These are phyloP conservation scores for Didymella glomerata DNA, from an alignment of 2,329 filamentous ascomycete genomes.

Conservation along the genomic window DNA sequence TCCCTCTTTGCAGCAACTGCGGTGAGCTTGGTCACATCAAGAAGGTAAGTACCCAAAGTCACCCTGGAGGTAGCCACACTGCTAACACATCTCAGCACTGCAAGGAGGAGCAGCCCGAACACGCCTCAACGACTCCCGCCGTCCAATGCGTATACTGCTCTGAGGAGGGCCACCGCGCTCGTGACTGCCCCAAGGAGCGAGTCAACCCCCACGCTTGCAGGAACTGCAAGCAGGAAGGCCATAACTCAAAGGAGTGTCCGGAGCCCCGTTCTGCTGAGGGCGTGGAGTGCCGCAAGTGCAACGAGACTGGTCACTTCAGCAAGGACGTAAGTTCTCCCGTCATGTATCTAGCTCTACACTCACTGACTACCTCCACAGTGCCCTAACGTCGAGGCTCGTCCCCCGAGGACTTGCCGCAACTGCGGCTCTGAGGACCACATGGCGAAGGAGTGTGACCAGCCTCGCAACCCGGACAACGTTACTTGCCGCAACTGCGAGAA, in stretches of 20 bases:
- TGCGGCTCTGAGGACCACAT: constrained; percentile 50
- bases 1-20: constrained; percentile 71
- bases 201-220: constrained; percentile 72
- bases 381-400: constrained; percentile 41
- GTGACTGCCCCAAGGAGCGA: constrained; percentile 67
- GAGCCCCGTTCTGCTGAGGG: constrained; percentile 60
- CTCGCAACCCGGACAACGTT: constrained; percentile 50
- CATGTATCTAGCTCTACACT: neutral
- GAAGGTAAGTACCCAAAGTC: constrained; percentile 41
- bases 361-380: constrained; percentile 38
- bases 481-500: constrained; percentile 70
- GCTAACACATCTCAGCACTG: constrained; percentile 58
- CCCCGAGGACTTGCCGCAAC: constrained; percentile 46
- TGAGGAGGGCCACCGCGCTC: constrained; percentile 69
- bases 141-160: constrained; percentile 73
- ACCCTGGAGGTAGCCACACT: neutral
- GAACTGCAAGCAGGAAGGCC: constrained; percentile 67
- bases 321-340: constrained; percentile 35
- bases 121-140: constrained; percentile 50
- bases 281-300: constrained; percentile 72
- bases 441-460: constrained; percentile 49
- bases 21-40: constrained; percentile 68
- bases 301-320: constrained; percentile 57
- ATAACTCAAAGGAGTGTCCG: constrained; percentile 51
- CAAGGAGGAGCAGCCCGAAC: constrained; percentile 64